A percentile compares a stretch with the other conserved stretches of the same genome.
Conservation (phyloP, 345 rosid species). For the Eucalyptus lansdowneana region DNA sequence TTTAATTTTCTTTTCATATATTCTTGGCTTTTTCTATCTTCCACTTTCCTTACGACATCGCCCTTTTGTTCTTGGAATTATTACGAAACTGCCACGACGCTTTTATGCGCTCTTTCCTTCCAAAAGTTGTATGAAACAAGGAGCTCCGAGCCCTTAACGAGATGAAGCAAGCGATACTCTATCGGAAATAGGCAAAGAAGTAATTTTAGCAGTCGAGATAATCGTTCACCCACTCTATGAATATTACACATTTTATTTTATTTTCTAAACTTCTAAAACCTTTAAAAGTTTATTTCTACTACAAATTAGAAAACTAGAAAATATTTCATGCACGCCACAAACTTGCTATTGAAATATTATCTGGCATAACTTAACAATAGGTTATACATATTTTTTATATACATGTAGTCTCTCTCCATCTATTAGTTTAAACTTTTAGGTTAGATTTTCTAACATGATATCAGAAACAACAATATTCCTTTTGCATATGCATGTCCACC, state of each 20-base stretch:
- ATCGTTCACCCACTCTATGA: background rate
- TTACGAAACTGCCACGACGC: background rate
- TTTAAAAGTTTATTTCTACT: background rate
- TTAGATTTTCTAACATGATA: rapidly evolving
- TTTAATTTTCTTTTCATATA: background rate
- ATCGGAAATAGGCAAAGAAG: rapidly evolving
- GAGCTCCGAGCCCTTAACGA: background rate
- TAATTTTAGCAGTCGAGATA: background rate
- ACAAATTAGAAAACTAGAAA: background rate
- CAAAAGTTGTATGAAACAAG: background rate
- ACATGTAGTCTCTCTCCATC: rapidly evolving
- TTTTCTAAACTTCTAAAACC: background rate
- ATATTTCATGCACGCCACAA: background rate
- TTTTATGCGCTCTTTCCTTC: background rate
- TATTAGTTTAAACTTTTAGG: rapidly evolving
- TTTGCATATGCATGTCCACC: rapidly evolving
- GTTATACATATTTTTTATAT: too few species aligned
- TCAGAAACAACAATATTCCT: rapidly evolving
- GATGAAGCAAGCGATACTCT: background rate
- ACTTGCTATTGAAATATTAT: background rate
- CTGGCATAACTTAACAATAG: rapidly evolving
- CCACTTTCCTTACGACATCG: background rate
- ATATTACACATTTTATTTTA: background rate
- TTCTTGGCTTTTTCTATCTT: background rate
- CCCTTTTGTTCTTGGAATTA: background rate